Evolutionary conservation across 805 yeast species (phyloP), one percentile per base, ranked within the genome.

Genomic region (Scheffersomyces ergatensis): DNA sequence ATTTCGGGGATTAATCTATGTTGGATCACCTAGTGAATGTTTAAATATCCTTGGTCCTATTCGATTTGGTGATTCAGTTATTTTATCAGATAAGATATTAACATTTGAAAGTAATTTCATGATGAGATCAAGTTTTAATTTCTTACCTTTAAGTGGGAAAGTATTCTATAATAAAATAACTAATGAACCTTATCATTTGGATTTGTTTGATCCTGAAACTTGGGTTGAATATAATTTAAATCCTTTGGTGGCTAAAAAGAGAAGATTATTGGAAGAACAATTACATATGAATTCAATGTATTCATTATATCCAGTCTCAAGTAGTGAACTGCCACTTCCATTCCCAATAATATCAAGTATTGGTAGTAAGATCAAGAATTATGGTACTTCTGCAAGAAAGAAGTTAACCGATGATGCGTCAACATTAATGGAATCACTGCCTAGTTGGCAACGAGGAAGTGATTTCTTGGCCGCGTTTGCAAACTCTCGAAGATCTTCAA

Each of bases 31-130:
- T 2, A 70, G 82, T 17, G 87, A 85, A 54, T 89, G 96, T 60
- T 79, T 89, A 9, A 88, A 88, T 55, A 85, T 89, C 34, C 60
- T 90, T 40, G 97, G 97, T 1, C 97, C 97, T 0, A 62, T 89
- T 2, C 63, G 95, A 49, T 80, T 75, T 49, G 95, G 95, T 18
- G 97, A 90, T 57, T 74, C 83, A 31, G 89, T 90, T 4, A 61
- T 89, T 45, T 70, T 87, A 39, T 83, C 85, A 53, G 85, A 83
- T 46, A 81, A 80, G 47, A 77, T 89, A 26, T 64, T 90, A 37
- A 83, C 95, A 2, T 80, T 84, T 25, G 93, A 88, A 56, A 84
- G 82, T 9, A 89, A 85, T 52, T 90, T 90, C 60, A 79, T 87
- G 70, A 88, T 89, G 95, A 76, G 97, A 57, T 82, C 90, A 32